Percentiles rank a stretch among this genome's conserved stretches.
phyloP scores from a whole-genome alignment of 768 basidiomycete species.

The Serendipita sp. region DNA sequence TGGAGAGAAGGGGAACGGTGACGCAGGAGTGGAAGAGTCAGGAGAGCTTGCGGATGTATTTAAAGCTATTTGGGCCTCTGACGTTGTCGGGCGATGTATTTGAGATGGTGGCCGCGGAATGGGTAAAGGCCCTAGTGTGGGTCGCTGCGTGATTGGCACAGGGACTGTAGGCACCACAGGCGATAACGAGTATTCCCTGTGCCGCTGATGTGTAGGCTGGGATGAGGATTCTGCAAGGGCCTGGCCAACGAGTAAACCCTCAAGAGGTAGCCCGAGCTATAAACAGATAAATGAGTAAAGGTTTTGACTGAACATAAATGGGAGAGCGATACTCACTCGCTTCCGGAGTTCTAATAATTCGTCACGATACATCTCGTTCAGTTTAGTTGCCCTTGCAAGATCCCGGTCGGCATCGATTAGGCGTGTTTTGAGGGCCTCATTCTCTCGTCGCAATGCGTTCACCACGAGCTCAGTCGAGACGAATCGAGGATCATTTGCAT shows the following conservation, averaged over 20 bases:
- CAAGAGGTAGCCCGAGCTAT: slow-evolving; percentile 60
- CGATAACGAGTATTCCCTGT: slow-evolving; percentile 24
- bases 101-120: slow-evolving; percentile 59
- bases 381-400: slow-evolving; percentile 50
- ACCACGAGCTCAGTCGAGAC: slow-evolving; percentile 43
- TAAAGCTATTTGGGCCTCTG: background rate
- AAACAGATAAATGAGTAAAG: background rate
- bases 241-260: slow-evolving; percentile 49
- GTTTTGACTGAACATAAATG: slow-evolving; percentile 3
- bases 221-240: slow-evolving; percentile 48
- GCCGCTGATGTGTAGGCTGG: slow-evolving; percentile 54
- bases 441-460: slow-evolving; percentile 62
- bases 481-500: slow-evolving; percentile 17
- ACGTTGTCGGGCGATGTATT: slow-evolving; percentile 27
- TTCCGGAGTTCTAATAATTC: slow-evolving; percentile 64
- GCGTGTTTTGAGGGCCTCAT: slow-evolving; percentile 50
- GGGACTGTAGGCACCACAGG: slow-evolving; percentile 16
- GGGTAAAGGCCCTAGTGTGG: slow-evolving; percentile 34
- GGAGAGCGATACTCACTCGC: slow-evolving; percentile 35
- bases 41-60: slow-evolving; percentile 23
- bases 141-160: slow-evolving; percentile 16
- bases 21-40: slow-evolving; percentile 37
- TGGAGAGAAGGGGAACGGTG: slow-evolving; percentile 48
- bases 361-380: slow-evolving; percentile 74
- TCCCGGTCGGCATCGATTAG: slow-evolving; percentile 63